Base-by-base conservation (phyloP, 768 basidiomycete species). In the Lactifluus rugatus region DNA sequence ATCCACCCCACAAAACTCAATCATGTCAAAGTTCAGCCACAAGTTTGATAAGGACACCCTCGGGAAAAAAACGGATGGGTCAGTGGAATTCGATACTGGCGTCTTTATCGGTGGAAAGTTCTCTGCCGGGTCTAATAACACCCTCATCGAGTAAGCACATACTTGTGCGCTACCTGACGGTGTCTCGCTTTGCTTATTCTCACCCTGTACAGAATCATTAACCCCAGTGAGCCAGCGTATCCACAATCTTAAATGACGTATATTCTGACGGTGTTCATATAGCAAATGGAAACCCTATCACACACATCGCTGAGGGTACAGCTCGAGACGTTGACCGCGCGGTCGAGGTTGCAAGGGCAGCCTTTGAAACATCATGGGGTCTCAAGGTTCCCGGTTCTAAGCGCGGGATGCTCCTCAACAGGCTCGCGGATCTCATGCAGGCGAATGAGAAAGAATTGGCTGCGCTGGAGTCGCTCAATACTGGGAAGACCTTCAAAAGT, bases 311-410 rank as follows among this genome's bases (percentile, higher is more conserved):
- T 0, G 81, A 80, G 67, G 90, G 77, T 28, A 81, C 81, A 2
- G 56, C 76, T 9, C 77, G 81, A 61, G 92, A 94, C 66, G 81
- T 95, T 61, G 87, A 94, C 69, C 65, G 69, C 48, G 91, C 91
- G 0, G 90, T 92, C 56, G 71, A 74, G 4, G 84, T 78, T 41
- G 87, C 87, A 0, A 76, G 81, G 57, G 79, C 76, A 66, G 80
- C 82, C 1, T 81, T 77, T 69, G 80, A 86, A 17, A 82, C 79
- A 6, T 68, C 70, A 39, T 91, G 91, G 88, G 88, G 88, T 34
- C 70, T 83, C 58, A 81, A 84, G 57, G 66, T 70, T 19, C 70
- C 82, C 6, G 86, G 83, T 17, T 14, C 66, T 5, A 63, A 73
- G 56, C 81, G 88, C 23, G 76, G 80, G 41, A 70, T 72, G 56